phyloP scores from a whole-genome alignment of 2,329 filamentous ascomycete genomes.

The Cordyceps militaris region DNA sequence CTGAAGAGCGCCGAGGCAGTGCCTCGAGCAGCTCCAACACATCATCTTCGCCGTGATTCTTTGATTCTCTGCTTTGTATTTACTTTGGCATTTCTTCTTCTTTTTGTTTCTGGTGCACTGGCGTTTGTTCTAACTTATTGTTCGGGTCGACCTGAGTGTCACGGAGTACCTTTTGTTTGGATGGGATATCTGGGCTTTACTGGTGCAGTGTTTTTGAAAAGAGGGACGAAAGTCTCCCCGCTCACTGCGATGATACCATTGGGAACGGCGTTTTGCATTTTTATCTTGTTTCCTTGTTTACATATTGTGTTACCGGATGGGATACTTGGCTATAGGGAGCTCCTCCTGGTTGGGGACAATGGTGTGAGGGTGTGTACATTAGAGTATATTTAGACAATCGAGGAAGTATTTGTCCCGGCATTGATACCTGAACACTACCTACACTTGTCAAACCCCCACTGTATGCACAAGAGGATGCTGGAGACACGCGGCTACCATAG shows the following conservation, averaged over 20 bases:
- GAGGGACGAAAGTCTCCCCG: background rate
- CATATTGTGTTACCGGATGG: background rate
- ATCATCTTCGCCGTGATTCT: conserved; percentile 27
- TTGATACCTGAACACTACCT: background rate
- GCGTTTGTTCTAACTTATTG: background rate
- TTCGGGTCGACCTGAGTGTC: background rate
- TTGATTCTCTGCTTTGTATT: conserved; percentile 15
- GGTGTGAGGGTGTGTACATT: background rate
- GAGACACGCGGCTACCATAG: too few species aligned
- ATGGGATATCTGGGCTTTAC: background rate
- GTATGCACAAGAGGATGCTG: too few species aligned
- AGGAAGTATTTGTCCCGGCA: background rate
- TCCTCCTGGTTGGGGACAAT: background rate
- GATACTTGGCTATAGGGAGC: background rate
- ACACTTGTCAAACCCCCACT: too few species aligned
- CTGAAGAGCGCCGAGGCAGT: conserved; percentile 26
- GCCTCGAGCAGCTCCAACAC: conserved; percentile 27
- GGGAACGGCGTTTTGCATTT: conserved; percentile 8
- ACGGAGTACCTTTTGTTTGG: background rate
- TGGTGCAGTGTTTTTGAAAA: background rate
- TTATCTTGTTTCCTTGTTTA: background rate
- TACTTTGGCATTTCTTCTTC: conserved; percentile 2
- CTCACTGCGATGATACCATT: conserved; percentile 6
- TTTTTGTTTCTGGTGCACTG: background rate
- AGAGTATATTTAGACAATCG: background rate